Base-by-base conservation (phyloP, 1,284 basidiomycete genomes). In the Fistulina hepatica region DNA sequence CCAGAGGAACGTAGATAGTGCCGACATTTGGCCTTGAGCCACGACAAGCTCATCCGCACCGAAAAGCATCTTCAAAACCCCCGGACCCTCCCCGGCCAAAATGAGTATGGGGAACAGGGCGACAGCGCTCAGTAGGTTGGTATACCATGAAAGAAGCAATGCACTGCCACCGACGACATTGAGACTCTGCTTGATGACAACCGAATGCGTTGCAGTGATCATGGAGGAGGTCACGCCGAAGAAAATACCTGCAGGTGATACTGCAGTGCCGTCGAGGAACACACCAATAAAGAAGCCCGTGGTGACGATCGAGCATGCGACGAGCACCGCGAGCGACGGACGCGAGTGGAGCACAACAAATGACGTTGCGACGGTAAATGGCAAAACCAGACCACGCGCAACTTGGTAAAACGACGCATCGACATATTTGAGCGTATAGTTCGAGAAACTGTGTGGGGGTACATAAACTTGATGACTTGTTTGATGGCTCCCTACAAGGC, bases 391-490 rank as follows among this genome's bases (percentile, higher is more conserved):
- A 12, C 85, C 86, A n/a, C 85, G 78, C 2, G 86, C 86, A 43
- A 91, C 78, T 61, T 88, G 86, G 55, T 92, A 92, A 59, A 91
- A 91, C 1, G 89, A 91, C 5, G 88, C 84, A 44, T 92, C 89
- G 50, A 92, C 89, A 51, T 81, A 86, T 74, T 90, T 84, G 34
- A 92, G 70, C 39, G 86, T 91, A 53, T 82, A 90, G 55, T 91
- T 93, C 61, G 84, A 88, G 57, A 86, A 84, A 49, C 82, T 89
- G 53, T 37, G 33, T 34, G 30, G 15, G 21, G 21, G 31, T 25
- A n/a, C n/a, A n/a, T n/a, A 12, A 11, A 33, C 24, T 7, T 38
- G 40, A 25, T 15, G 23, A 34, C 22, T 24, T 19, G 21, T 31
- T 27, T 2, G 23, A 5, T 27, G 6, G 21, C 22, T 8, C 10